Percentiles rank a stretch among this genome's conserved stretches.
Conservation (phyloP, 2,329 filamentous ascomycete genomes). For the Claviceps monticola region DNA sequence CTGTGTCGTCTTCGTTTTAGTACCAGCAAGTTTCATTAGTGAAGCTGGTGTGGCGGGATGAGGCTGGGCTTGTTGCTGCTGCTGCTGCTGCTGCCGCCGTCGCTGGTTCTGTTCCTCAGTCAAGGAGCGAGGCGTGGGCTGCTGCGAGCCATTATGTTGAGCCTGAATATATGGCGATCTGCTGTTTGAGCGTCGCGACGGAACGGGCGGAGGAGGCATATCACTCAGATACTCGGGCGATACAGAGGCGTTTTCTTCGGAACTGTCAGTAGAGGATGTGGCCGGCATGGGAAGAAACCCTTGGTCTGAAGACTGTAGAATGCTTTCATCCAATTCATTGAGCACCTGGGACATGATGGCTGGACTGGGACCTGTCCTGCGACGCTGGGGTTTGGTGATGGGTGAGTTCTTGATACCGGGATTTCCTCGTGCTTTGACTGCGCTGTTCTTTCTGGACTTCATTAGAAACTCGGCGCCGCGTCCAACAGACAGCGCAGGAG, state of each 20-base stretch:
- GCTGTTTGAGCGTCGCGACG: constrained; percentile 47
- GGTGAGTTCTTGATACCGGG: constrained; percentile 53
- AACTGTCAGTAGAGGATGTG: constrained; percentile 33
- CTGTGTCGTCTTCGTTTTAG: constrained; percentile 37
- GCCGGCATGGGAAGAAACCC: constrained; percentile 25
- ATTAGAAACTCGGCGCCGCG: constrained; percentile 33
- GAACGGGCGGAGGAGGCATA: constrained; percentile 55
- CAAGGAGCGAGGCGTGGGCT: constrained; percentile 8
- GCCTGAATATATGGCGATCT: constrained; percentile 55
- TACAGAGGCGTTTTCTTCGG: constrained; percentile 51
- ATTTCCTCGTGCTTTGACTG: constrained; percentile 37
- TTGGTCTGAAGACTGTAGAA: constrained; percentile 18
- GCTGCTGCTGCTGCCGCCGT: constrained; percentile 1
- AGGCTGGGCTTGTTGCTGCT: constrained; percentile 17
- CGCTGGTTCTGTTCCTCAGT: constrained; percentile 4
- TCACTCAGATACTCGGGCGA: constrained; percentile 50
- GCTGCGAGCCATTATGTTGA: constrained; percentile 25
- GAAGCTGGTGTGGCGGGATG: constrained; percentile 77
- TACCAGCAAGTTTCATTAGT: constrained; percentile 60
- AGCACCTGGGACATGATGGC: constrained; percentile 42
- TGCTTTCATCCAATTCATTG: constrained; percentile 35
- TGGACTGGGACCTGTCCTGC: constrained; percentile 37
- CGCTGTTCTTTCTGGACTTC: constrained; percentile 38
- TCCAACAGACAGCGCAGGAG: constrained; percentile 19
- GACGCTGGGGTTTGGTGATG: constrained; percentile 52